Conservation (phyloP, 106 monocot genomes). For the Agapanthus africanus region DNA sequence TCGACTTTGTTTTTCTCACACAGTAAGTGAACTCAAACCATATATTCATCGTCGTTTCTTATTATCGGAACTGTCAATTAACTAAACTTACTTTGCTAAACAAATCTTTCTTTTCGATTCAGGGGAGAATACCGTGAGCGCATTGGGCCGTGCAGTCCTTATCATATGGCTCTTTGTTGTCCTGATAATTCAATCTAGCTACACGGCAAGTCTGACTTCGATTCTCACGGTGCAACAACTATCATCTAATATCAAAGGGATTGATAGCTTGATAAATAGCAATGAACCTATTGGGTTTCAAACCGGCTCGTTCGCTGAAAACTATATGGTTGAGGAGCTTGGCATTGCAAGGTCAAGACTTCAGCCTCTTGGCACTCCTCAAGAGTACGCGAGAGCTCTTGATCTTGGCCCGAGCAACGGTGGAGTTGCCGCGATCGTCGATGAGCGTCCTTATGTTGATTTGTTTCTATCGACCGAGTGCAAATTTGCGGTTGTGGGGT, state of each 20-base stretch:
- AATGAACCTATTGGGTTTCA: constrained; percentile 76
- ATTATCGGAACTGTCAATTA: too few relatives aligned
- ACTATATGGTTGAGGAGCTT: constrained; percentile 60
- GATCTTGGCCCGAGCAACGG: constrained; percentile 70
- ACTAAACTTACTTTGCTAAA: not conserved
- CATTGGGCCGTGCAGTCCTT: constrained; percentile 42
- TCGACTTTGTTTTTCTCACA: constrained; percentile 12
- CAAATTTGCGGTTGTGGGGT: constrained; percentile 47
- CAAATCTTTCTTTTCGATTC: constrained; percentile 1
- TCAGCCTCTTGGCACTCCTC: constrained; percentile 31
- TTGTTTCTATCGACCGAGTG: constrained; percentile 56
- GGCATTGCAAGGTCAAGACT: constrained; percentile 55
- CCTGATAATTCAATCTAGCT: constrained; percentile 60
- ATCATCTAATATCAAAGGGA: constrained; percentile 50
- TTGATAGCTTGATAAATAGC: constrained; percentile 49
- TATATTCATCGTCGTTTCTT: too few relatives aligned
- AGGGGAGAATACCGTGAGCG: constrained; percentile 51
- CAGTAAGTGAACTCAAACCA: constrained; percentile 6
- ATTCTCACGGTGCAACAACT: constrained; percentile 58
- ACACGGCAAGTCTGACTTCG: constrained; percentile 70
- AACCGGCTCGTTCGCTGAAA: constrained; percentile 68
- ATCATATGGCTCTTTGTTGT: constrained; percentile 74
- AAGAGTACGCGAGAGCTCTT: constrained; percentile 48
- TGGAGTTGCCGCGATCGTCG: constrained; percentile 72
- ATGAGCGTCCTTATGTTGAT: constrained; percentile 66